Base-by-base conservation (phyloP, 352 stramenopile species). In the Globisporangium cylindrosporum region DNA sequence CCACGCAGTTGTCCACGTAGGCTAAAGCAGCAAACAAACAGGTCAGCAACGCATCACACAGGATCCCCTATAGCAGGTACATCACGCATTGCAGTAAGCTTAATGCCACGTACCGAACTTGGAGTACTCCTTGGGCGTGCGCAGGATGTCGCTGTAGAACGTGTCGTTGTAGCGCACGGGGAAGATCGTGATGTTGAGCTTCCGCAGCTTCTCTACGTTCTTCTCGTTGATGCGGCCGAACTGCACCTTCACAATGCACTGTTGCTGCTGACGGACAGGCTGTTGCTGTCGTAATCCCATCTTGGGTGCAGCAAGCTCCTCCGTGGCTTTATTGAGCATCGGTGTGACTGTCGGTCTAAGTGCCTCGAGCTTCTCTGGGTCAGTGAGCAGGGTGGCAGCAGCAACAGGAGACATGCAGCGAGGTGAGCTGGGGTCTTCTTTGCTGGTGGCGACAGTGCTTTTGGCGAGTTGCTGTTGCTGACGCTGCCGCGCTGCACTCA, bases 91-190 rank as follows among this genome's bases (percentile, higher is more conserved):
- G 14, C 12, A 24, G 1, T 38, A 15, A 29, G 4, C 41, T n/a
- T n/a, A 49, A 14, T 2, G 14, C 41, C 41, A 63, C 68, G 53
- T 72, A 90, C 82, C 80, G 49, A 85, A 71, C 18, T 80, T 83
- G 9, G 79, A 70, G 62, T 89, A 84, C 1, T 89, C 82, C 5
- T 69, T 65, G 15, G 79, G 75, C 56, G 78, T 80, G 25, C 77
- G 78, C n/a, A 95, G 71, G 36, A 98, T 83, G 62, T 98, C 91
- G 38, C 77, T 76, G 80, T 99, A 99, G 76, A 98, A 99, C 14
- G 74, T 81, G 38, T 98, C 80, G 71, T 92, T 92, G 79, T 99
- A 99, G 32, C 84, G 73, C 43, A 99, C 89, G 22, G 94, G 94
- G 76, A 98, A 98, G 70, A 96, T 95, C 43, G 84, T 73, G 56